Conservation (phyloP, 148 eudicot species). For the Nepenthes gracilis region DNA sequence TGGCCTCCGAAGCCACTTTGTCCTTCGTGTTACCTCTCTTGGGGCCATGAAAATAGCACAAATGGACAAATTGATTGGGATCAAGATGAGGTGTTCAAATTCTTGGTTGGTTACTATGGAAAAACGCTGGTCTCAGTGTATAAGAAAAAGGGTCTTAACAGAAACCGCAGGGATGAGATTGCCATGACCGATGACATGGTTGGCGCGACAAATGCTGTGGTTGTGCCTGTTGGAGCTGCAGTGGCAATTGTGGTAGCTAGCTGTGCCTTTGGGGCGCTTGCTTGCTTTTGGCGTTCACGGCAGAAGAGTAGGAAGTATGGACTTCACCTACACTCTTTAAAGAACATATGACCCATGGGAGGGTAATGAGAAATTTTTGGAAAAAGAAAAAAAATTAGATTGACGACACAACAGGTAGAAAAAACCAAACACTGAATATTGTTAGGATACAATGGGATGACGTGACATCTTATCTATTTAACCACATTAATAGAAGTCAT, state of each 20-base stretch:
- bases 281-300: constrained; percentile 92
- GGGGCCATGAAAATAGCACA: constrained; percentile 11
- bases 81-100: constrained; percentile 61
- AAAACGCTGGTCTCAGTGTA: constrained; percentile 34
- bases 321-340: constrained; percentile 66
- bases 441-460: too few species aligned
- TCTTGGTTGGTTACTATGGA: constrained; percentile 69
- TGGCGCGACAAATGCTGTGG: constrained; percentile 49
- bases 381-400: constrained; percentile 1
- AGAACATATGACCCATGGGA: constrained; percentile 61
- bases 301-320: constrained; percentile 96
- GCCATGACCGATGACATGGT: constrained; percentile 33
- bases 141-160: constrained; percentile 33
- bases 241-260: constrained; percentile 83
- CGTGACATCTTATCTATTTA: too few species aligned
- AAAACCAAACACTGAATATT: not conserved
- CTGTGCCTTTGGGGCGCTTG: constrained; percentile 92
- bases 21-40: constrained; percentile 51
- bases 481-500: too few species aligned
- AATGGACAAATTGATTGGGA: constrained; percentile 41
- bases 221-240: constrained; percentile 86
- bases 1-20: constrained; percentile 96
- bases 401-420: constrained; percentile 6
- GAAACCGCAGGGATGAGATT: constrained; percentile 8
- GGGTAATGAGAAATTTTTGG: constrained; percentile 22